Base-by-base conservation (phyloP, 2,329 filamentous ascomycete species). In the Pseudocercospora cruenta region DNA sequence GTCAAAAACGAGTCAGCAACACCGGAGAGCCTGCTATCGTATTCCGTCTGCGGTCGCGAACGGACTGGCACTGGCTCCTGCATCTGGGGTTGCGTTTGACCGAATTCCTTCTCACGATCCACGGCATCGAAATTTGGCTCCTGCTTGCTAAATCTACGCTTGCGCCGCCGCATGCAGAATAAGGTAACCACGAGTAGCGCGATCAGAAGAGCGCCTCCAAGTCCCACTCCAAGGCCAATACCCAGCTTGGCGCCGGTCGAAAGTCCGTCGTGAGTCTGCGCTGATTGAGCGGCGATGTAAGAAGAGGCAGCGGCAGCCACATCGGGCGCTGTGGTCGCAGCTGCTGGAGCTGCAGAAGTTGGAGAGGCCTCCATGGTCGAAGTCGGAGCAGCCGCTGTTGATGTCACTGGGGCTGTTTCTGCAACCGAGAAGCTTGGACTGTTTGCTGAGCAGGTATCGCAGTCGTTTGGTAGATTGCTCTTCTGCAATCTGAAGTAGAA, bases 401-500 rank as follows among this genome's bases (percentile, higher is more conserved):
- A 36, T 28, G 31, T 53, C 21, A 39, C 58, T 3, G 58, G 49
- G 3, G 43, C 24, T 26, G 49, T 59, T n/a, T 43, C 58, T 22
- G 58, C 51, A 26, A 65, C 43, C 14, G 10, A 45, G 9, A 66
- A 66, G 4, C 45, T 60, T 26, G 55, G 31, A n/a, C 60, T 66
- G 51, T 61, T 60, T 8, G 64, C 45, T 5, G 61, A 26, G 47
- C 64, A 66, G 8, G 33, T 51, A 22, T 59, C 64, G 55, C 64
- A 66, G n/a, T 55, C 55, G 33, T 60, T 66, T 7, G 64, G 64
- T 39, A 43, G 36, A 49, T 66, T 55, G 45, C 54, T 51, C 49
- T 66, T 66, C 47, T 66, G 64, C 21, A 66, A 47, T 51, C 64
- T 60, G 39, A 66, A 63, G 47, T 66, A 61, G 19, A 58, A 58